A percentile compares a stretch with the other conserved stretches of the same genome.
These are phyloP conservation scores for Lineolata rhizophorae DNA, from an alignment of 495 filamentous ascomycete genomes.

Conservation along the genomic window DNA sequence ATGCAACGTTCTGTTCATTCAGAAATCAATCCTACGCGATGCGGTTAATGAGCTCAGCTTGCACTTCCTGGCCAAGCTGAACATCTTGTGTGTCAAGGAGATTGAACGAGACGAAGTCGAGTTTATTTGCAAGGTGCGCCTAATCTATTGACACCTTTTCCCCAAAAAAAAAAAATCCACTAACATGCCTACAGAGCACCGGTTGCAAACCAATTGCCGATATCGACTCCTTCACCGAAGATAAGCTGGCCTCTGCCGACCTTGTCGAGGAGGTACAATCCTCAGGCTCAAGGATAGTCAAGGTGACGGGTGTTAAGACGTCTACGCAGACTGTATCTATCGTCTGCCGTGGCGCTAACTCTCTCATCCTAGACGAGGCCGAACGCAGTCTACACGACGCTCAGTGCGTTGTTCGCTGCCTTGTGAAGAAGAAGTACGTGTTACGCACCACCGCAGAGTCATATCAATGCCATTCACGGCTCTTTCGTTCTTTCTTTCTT, in stretches of 20 bases:
- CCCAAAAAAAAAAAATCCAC: too few species aligned
- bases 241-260: constrained; percentile 93
- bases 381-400: constrained; percentile 93
- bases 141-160: background rate
- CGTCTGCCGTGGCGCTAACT: constrained; percentile 83
- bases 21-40: constrained; percentile 94
- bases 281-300: constrained; percentile 75
- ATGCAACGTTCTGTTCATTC: constrained; percentile 95
- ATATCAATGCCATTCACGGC: too few species aligned
- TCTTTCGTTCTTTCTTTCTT: too few species aligned
- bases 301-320: constrained; percentile 73
- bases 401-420: constrained; percentile 87
- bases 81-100: constrained; percentile 88
- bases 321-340: constrained; percentile 77
- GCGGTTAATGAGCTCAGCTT: constrained; percentile 93
- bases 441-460: too few species aligned
- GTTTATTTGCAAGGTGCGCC: constrained; percentile 78
- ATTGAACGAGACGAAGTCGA: constrained; percentile 97
- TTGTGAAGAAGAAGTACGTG: constrained; percentile 80
- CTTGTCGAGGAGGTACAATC: constrained; percentile 81
- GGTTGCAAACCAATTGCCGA: constrained; percentile 98
- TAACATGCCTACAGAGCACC: constrained; percentile 29
- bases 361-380: constrained; percentile 84
- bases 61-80: constrained; percentile 92
- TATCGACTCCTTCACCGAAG: constrained; percentile 95